Evolutionary conservation across 2,329 filamentous ascomycete species (phyloP).

Genomic region (Penicillium sp.): DNA sequence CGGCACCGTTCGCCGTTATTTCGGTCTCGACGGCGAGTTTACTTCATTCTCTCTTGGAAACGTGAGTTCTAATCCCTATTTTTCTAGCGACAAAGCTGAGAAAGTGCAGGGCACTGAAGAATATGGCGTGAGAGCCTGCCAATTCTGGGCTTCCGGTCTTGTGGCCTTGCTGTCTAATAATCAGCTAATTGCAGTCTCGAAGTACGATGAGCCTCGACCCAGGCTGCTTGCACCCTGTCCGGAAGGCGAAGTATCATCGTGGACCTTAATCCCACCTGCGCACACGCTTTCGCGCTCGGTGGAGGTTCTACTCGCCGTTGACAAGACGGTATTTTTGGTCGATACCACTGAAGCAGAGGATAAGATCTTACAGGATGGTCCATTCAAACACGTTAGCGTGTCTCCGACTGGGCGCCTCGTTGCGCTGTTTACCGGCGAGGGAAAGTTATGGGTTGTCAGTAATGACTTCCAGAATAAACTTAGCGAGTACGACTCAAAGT

Average conservation of each 20-base stretch:
- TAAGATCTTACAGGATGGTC: constrained; percentile 81
- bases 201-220: constrained; percentile 85
- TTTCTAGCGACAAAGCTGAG: constrained; percentile 9
- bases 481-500: constrained; percentile 85
- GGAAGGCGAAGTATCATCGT: constrained; percentile 74
- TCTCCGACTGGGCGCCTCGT: constrained; percentile 88
- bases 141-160: constrained; percentile 88
- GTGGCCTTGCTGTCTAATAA: constrained; percentile 90
- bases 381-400: constrained; percentile 83
- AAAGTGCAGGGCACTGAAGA: constrained; percentile 67
- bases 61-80: constrained; percentile 35
- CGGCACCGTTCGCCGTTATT: constrained; percentile 83
- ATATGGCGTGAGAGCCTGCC: constrained; percentile 78
- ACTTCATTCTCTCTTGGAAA: constrained; percentile 89
- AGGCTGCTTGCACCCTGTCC: constrained; percentile 73
- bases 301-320: constrained; percentile 82
- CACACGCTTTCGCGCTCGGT: constrained; percentile 89
- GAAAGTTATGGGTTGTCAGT: constrained; percentile 86
- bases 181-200: constrained; percentile 75
- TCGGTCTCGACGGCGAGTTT: constrained; percentile 91
- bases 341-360: constrained; percentile 90
- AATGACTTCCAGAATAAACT: constrained; percentile 91
- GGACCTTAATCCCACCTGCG: constrained; percentile 81
- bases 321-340: constrained; percentile 75
- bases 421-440: constrained; percentile 78